These are phyloP conservation scores for Candida glaebosa DNA, from an alignment of 805 yeast species.

Conservation along the genomic window DNA sequence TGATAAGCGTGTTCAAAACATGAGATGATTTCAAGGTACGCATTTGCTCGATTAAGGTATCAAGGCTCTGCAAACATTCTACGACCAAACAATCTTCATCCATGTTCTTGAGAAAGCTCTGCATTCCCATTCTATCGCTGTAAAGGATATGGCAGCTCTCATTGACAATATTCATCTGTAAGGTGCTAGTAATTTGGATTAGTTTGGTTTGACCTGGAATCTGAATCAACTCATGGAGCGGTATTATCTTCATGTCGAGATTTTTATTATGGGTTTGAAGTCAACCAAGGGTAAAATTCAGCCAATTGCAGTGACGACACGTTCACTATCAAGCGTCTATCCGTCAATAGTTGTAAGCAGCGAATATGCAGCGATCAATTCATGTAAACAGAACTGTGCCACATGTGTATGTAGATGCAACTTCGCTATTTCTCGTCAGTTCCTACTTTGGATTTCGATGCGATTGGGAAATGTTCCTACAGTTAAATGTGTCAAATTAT, in stretches of 20 bases:
- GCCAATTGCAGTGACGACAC: too few relatives aligned
- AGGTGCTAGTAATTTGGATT: background rate
- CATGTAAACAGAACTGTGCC: background rate
- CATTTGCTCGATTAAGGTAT: background rate
- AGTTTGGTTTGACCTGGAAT: constrained; percentile 1
- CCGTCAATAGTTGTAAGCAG: background rate
- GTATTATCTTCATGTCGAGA: too few relatives aligned
- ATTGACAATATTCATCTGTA: constrained; percentile 1
- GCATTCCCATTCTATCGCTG: constrained; percentile 5
- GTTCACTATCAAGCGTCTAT: too few relatives aligned
- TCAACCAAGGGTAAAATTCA: too few relatives aligned
- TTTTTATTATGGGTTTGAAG: too few relatives aligned
- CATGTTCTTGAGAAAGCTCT: background rate
- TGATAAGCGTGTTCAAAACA: constrained; percentile 3
- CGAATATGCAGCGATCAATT: background rate
- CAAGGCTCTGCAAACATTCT: constrained; percentile 1
- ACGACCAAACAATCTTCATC: background rate
- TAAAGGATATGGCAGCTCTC: constrained; percentile 12
- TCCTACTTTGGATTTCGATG: too few relatives aligned
- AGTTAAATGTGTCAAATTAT: too few relatives aligned
- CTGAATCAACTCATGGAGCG: background rate
- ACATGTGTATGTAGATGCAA: background rate
- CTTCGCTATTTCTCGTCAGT: too few relatives aligned
- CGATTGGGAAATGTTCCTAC: too few relatives aligned
- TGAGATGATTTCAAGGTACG: background rate